Percentiles rank a stretch among this genome's conserved stretches.
phyloP scores from a whole-genome alignment of 768 basidiomycete genomes.

The Pleurotus salmoneostramineus region DNA sequence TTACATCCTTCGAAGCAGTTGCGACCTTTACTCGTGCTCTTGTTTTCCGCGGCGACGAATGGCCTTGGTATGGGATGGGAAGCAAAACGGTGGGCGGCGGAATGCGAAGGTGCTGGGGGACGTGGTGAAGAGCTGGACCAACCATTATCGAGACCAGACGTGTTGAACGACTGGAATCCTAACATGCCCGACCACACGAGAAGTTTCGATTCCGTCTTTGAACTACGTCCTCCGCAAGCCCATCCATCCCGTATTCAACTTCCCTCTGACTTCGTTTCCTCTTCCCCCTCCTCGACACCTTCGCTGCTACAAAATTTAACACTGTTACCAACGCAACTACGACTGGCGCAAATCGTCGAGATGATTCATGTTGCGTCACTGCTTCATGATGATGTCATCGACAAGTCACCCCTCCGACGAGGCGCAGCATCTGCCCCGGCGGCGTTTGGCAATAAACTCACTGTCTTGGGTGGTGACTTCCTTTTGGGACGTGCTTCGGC shows the following conservation, averaged over 20 bases:
- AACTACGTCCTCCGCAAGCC: conserved; percentile 37
- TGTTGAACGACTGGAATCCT: conserved; percentile 90
- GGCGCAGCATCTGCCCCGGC: conserved; percentile 60
- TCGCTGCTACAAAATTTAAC: conserved; percentile 27
- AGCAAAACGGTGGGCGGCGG: conserved; percentile 54
- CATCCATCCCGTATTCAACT: conserved; percentile 27
- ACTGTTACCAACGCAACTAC: conserved; percentile 83
- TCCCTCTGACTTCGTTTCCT: conserved; percentile 15
- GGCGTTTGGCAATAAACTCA: conserved; percentile 86
- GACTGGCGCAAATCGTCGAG: conserved; percentile 94
- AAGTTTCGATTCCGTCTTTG: conserved; percentile 61
- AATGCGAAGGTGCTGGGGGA: conserved; percentile 51
- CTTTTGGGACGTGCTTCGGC: conserved; percentile 88
- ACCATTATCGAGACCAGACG: conserved; percentile 74
- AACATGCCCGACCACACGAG: conserved; percentile 74
- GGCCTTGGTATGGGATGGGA: conserved; percentile 72
- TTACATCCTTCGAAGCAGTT: conserved; percentile 86
- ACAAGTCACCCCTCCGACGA: conserved; percentile 59
- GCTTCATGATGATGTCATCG: conserved; percentile 89
- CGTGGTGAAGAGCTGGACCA: conserved; percentile 63
- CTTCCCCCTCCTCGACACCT: conserved; percentile 10
- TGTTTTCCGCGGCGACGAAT: conserved; percentile 91
- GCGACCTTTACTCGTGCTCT: conserved; percentile 82
- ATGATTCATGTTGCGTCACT: conserved; percentile 97
- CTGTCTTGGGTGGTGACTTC: conserved; percentile 94